Base-by-base conservation (phyloP, 306 rosid species). In the Alnus rubra region DNA sequence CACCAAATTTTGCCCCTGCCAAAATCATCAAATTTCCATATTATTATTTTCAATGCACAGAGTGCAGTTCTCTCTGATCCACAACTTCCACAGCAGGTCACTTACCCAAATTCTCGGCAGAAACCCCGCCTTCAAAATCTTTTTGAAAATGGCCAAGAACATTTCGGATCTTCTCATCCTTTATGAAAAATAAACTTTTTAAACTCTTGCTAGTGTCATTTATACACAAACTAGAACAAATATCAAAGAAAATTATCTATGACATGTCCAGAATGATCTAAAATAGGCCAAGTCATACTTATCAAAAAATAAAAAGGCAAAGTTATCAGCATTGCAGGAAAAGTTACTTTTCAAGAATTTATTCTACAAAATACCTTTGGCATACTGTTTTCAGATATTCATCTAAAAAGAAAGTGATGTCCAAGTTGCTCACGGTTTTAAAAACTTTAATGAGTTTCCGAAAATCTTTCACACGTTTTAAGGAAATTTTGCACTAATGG, bases 81-180 rank as follows among this genome's bases (percentile, higher is more conserved):
- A 84, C 50, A 50, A 77, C 75, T 76, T 58, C 73, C 69, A 68
- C 33, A 78, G 59, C 62, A 44, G 59, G 81, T 77, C 78, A 84
- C 92, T 83, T 83, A 94, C 98, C 96, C 82, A 89, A 86, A 82
- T 81, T 92, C 80, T 89, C 90, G 45, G 91, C 88, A 77, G 83
- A 87, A 31, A 85, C 77, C 77, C 86, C 88, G 64, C 92, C 93
- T 82, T 92, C 97, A 71, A 92, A 94, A 74, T 88, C 94, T 80
- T 87, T 89, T 81, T 83, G 93, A 81, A 90, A 83, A 78, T 89
- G 97, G 70, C 98, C 98, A 47, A 94, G 88, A 81, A 81, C 72
- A 83, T 84, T 72, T 42, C 86, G 91, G 78, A 94, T 80, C 82
- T 74, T 94, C 88, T 89, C 88, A 53, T 86, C 91, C 91, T 86